Percentiles rank a stretch among this genome's conserved stretches.
Evolutionary conservation across 176 grass and related monocot species (phyloP).

Genomic region (Rhipidocladum racemiflorum): DNA sequence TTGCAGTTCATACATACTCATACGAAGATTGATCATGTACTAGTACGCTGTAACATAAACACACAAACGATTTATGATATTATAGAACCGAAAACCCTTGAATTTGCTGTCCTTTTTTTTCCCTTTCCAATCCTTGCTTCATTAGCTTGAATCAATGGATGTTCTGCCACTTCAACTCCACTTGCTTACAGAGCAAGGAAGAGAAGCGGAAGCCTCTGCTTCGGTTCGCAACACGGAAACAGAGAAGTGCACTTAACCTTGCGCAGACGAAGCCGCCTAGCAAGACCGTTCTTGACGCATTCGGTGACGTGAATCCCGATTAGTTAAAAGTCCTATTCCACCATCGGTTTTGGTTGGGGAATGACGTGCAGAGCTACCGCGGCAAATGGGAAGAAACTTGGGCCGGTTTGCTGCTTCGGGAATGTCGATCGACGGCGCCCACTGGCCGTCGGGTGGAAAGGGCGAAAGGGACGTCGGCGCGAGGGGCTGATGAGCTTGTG

Average conservation of each 20-base stretch:
- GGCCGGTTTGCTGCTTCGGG: slow-evolving; percentile 42
- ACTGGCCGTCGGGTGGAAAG: slow-evolving; percentile 34
- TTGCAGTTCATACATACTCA: slow-evolving; percentile 19
- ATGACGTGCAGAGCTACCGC: background rate
- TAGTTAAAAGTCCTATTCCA: background rate
- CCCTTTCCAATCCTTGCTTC: background rate
- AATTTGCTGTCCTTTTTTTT: background rate
- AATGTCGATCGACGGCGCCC: slow-evolving; percentile 48
- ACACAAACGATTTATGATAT: slow-evolving; percentile 4
- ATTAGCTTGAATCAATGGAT: background rate
- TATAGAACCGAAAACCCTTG: background rate
- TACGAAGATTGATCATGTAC: slow-evolving; percentile 26
- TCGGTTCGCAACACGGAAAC: background rate
- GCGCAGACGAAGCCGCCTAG: background rate
- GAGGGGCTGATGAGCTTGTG: slow-evolving; percentile 24
- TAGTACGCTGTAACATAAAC: slow-evolving; percentile 25
- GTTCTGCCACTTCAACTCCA: background rate
- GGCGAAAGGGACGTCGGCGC: slow-evolving; percentile 37
- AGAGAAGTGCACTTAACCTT: background rate
- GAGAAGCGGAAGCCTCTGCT: slow-evolving; percentile 4
- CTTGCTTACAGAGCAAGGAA: slow-evolving; percentile 28
- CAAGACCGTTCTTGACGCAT: background rate
- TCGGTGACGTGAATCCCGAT: slow-evolving; percentile 7
- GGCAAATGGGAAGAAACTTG: slow-evolving; percentile 32
- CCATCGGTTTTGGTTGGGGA: slow-evolving; percentile 5